A percentile compares a stretch with the other conserved stretches of the same genome.
Evolutionary conservation across 2,329 filamentous ascomycete genomes (phyloP).

Genomic region (Drechslerella stenobrocha): DNA sequence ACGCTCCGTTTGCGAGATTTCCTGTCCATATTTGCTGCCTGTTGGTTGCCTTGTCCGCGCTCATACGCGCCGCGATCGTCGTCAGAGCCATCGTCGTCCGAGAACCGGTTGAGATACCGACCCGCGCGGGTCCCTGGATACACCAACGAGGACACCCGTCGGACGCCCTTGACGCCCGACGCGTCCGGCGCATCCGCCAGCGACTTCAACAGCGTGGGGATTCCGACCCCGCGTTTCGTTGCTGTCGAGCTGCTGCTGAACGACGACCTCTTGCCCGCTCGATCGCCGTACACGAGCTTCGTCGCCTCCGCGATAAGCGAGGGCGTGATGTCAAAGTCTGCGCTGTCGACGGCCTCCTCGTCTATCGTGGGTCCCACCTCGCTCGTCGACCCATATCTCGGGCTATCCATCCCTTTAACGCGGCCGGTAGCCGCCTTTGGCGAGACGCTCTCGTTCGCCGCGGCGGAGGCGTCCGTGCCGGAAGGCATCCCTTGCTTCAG

Average conservation of each 20-base stretch:
- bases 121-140: slow-evolving; percentile 25
- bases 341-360: slow-evolving; percentile 23
- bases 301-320: slow-evolving; percentile 38
- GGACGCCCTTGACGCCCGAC: slow-evolving; percentile 14
- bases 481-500: slow-evolving; percentile 25
- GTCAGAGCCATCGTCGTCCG: slow-evolving; percentile 22
- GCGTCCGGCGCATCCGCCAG: slow-evolving; percentile 16
- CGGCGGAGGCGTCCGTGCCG: slow-evolving; percentile 5
- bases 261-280: slow-evolving; percentile 16
- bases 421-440: slow-evolving; percentile 28
- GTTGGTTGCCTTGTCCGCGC: not conserved
- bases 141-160: slow-evolving; percentile 34
- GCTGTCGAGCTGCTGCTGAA: slow-evolving; percentile 36
- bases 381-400: slow-evolving; percentile 26
- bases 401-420: slow-evolving; percentile 33
- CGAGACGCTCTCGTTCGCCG: slow-evolving; percentile 34
- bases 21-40: slow-evolving; percentile 12
- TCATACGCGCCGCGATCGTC: slow-evolving; percentile 17
- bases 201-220: slow-evolving; percentile 23
- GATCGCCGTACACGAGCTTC: slow-evolving; percentile 41
- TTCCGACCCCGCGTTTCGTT: slow-evolving; percentile 12
- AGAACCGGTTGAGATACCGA: slow-evolving; percentile 24
- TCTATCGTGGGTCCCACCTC: slow-evolving; percentile 20
- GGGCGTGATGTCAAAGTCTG: slow-evolving; percentile 22
- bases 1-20: slow-evolving; percentile 25